Evolutionary conservation across 148 eudicot species (phyloP), one percentile per base, ranked within the genome.

Genomic region (Rhododendron henanense): DNA sequence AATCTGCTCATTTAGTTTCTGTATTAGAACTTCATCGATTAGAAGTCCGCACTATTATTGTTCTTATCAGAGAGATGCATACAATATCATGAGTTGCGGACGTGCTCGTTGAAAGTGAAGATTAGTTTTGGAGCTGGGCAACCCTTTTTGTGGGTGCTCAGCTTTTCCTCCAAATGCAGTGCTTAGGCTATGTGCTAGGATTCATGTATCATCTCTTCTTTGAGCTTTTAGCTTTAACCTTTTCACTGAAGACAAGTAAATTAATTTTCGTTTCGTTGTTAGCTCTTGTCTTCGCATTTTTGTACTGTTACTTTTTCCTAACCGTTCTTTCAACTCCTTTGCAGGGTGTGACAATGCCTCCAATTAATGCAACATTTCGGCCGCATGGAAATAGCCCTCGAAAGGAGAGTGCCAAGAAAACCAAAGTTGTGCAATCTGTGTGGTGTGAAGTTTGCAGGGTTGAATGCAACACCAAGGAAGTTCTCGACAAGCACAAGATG

Each of bases 391-490:
- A 78, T 37, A 76, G 79, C 16, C 25, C 23, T 31, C 33, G 25
- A 85, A 87, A 86, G 75, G 85, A 75, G 39, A 79, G 14, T 39
- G 85, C 80, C 5, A 91, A 91, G 90, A 93, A 90, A 81, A 83
- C 51, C 8, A 89, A 87, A 83, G 73, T 81, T 44, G 87, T 85
- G 3, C 93, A 89, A 59, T 86, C 92, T 79, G 90, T 78, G 4
- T 87, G 91, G 89, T 92, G 95, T 85, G 93, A 92, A 37, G 83
- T 93, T 75, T 93, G 95, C 88, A 90, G 86, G 77, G 79, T 92
- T 63, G 87, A 79, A 16, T 92, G 93, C 63, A 89, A 84, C 85
- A 88, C 85, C 83, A 82, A 81, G 69, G 92, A 87, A 5, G 93
- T 90, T 79, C 94, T 93, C 18, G 85, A 90, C 75, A 48, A 83